Evolutionary conservation across 192 early-diverging fungal species (phyloP).

Genomic region (Ambispora gerdemannii): DNA sequence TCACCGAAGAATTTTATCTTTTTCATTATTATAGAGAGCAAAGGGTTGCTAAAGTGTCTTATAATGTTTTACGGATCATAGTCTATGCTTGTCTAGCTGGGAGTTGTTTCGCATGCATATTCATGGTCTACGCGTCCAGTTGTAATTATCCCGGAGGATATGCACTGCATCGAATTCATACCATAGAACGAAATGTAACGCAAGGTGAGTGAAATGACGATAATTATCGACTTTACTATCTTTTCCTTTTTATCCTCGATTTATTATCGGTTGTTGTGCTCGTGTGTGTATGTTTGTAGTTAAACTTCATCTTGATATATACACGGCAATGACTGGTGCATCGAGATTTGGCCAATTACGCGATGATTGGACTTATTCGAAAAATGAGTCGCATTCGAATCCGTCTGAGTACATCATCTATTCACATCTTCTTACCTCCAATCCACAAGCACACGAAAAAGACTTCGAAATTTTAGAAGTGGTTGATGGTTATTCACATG

Average conservation of each 20-base stretch:
- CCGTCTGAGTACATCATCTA: conserved; percentile 47
- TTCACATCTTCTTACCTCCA: conserved; percentile 52
- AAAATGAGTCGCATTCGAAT: conserved; percentile 55
- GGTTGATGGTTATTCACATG: conserved; percentile 43
- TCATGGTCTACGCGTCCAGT: conserved; percentile 58
- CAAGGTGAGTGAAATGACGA: conserved; percentile 23
- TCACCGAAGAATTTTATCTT: neutral
- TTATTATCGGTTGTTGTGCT: neutral
- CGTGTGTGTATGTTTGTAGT: conserved; percentile 33
- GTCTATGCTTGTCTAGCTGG: conserved; percentile 29
- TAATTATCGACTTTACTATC: neutral
- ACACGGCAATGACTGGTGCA: conserved; percentile 79
- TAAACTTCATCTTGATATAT: conserved; percentile 66
- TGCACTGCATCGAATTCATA: conserved; percentile 66
- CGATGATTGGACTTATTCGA: conserved; percentile 63
- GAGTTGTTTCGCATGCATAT: conserved; percentile 33
- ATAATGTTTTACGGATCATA: conserved; percentile 31
- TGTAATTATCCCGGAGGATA: conserved; percentile 89
- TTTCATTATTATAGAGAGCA: neutral
- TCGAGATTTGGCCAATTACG: conserved; percentile 68
- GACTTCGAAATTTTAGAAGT: conserved; percentile 38
- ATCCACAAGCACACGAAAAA: conserved; percentile 39
- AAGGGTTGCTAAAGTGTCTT: conserved; percentile 18
- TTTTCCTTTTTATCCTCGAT: neutral
- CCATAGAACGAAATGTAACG: conserved; percentile 33